Evolutionary conservation across 1,139 yeast genomes (phyloP), one percentile per base, ranked within the genome.

Genomic region (Blastobotrys serpentis): DNA sequence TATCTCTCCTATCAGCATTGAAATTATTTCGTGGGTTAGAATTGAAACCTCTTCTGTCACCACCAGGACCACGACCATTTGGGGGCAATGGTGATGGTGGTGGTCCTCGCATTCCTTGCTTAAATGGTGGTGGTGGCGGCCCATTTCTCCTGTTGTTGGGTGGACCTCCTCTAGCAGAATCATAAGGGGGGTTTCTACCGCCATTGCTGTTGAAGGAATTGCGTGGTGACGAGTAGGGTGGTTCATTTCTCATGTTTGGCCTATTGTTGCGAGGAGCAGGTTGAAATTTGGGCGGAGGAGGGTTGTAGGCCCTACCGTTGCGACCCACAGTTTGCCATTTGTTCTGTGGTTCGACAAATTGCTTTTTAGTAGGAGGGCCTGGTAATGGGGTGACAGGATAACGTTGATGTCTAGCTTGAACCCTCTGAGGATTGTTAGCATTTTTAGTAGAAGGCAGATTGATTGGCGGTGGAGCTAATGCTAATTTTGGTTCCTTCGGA

Each of bases 381-480:
- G 49, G 52, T 14, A 46, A 33, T 18, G 52, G 52, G 10, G 52
- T 49, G 23, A 43, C 42, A 2, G 52, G 52, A 34, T 46, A 25
- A 32, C 44, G 29, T 14, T 43, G 37, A 29, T 45, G 52, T n/a
- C 48, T 44, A 10, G 37, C 41, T 6, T 33, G 34, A 19, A 44
- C 19, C 19, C 51, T 37, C 6, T 21, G 43, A 4, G n/a, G 38
- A 14, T 17, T 16, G 17, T 17, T 16, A 14, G 19, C 19, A 14
- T 13, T n/a, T 33, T 40, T 26, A 7, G 42, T 39, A 21, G 56
- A 49, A 8, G 55, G 54, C 26, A 56, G 32, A 43, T 53, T 56
- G 43, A 57, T 49, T 2, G 61, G 61, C 4, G 61, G 60, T n/a
- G 61, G 63, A 1, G 63, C 63, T 39, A 59, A 49, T 44, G 53